These are phyloP conservation scores for Oryza meyeriana DNA, from an alignment of 176 grass and related monocot genomes.

Conservation along the genomic window DNA sequence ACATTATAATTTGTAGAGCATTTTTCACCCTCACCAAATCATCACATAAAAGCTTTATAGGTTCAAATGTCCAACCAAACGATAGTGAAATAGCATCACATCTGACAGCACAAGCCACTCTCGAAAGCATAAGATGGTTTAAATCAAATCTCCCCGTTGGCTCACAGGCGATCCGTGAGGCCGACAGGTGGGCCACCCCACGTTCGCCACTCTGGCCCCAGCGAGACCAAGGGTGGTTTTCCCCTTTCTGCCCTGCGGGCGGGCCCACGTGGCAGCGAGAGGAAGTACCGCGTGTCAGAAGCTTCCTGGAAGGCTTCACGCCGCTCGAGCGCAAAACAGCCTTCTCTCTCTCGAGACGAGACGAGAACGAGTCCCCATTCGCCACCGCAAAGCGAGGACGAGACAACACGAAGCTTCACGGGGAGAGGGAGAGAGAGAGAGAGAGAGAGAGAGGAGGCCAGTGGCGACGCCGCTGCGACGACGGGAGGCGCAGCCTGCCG, in stretches of 20 bases:
- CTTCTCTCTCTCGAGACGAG: not conserved
- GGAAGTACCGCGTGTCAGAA: not conserved
- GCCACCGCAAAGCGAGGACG: constrained; percentile 31
- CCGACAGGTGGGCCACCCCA: constrained; percentile 31
- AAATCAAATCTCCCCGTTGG: not conserved
- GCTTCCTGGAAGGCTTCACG: constrained; percentile 46
- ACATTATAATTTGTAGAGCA: too few relatives aligned
- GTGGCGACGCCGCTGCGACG: constrained; percentile 1
- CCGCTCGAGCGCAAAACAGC: not conserved
- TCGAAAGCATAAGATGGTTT: too few relatives aligned
- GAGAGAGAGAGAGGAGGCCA: not conserved
- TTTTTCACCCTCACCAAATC: not conserved
- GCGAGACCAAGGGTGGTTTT: not conserved
- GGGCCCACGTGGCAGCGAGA: constrained; percentile 38
- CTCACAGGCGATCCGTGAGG: not conserved
- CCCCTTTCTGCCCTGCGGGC: not conserved
- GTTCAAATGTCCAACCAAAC: too few relatives aligned
- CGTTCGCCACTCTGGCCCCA: not conserved
- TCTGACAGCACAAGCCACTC: not conserved
- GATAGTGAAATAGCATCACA: not conserved
- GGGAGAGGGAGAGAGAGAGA: not conserved
- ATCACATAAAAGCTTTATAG: too few relatives aligned
- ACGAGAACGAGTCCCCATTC: constrained; percentile 33
- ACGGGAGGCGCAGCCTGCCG: not conserved
- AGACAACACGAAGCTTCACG: not conserved